Conservation (phyloP, 208 protist genomes). For the Trypanosoma vivax region DNA sequence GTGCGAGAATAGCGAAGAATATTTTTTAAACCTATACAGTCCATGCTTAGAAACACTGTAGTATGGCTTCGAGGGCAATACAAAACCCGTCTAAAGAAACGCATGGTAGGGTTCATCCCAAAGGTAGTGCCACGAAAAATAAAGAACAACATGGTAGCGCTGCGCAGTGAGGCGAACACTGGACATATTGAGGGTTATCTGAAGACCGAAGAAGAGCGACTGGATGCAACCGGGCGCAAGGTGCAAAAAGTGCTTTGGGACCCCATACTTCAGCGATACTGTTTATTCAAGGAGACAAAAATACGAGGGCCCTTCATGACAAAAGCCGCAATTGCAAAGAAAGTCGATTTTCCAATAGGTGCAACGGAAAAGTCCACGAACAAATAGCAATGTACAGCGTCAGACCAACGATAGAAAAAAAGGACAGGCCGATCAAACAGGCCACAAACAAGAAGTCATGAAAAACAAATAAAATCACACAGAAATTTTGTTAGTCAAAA, state of each 20-base stretch:
- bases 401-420: neutral
- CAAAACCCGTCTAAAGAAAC: conserved; percentile 83
- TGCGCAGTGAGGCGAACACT: conserved; percentile 82
- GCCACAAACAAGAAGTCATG: no score
- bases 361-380: neutral
- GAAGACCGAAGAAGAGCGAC: conserved; percentile 66
- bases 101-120: conserved; percentile 82
- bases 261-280: conserved; percentile 65
- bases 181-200: conserved; percentile 79
- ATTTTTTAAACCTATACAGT: neutral
- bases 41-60: conserved; percentile 7
- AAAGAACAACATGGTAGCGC: conserved; percentile 68
- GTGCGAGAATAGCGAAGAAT: neutral
- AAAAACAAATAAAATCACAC: no score
- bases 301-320: conserved; percentile 77
- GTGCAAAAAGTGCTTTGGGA: conserved; percentile 73
- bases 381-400: conserved; percentile 3
- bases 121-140: conserved; percentile 82
- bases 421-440: no score
- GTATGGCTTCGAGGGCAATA: conserved; percentile 56
- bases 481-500: no score
- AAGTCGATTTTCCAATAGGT: conserved; percentile 55
- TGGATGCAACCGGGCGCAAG: conserved; percentile 77
- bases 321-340: conserved; percentile 52
- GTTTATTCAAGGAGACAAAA: conserved; percentile 79